Base-by-base conservation (phyloP, 371 early-diverging fungal species). In the Modicella reniformis region DNA sequence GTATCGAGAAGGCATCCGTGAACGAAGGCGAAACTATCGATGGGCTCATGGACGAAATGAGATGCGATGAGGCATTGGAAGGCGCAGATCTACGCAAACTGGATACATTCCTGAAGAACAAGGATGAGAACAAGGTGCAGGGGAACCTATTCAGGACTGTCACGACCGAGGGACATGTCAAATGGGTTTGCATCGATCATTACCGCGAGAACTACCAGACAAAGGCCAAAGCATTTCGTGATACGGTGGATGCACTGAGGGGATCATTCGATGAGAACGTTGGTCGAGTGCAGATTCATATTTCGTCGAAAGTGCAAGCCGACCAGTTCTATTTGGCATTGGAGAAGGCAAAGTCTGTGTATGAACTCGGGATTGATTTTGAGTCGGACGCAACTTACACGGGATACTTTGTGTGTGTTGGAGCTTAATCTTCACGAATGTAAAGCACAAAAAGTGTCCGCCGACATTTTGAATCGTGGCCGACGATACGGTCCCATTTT, bases 171-270 rank as follows among this genome's bases (percentile, higher is more conserved):
- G 59, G 60, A 12, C 34, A 49, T 19, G 58, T 71, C 29, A 64
- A 63, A 33, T 71, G 71, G 71, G 71, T 71, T 13, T 71, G 71
- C 32, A 25, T 25, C 9, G 71, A 71, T 10, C 71, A 71, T 44
- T 71, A 59, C 25, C 61, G 52, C 29, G 62, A 55, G 44, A 44
- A 44, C 6, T 44, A 44, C 17, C 6, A 44, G 3, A 19, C 9
- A 19, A 17, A 17, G 44, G 6, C 17, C 6, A 6, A 44, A 44
- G 17, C 17, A 3, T 44, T 44, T 44, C 44, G 44, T 19, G 44
- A 44, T 44, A 44, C 17, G 6, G 44, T 44, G 12, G 17, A 44
- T 6, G 9, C 44, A 6, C 44, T 44, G 3, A 3, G 19, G 17
- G 44, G 44, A 44, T 12, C 44, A 3, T 44, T 44, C 19, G 44